Base-by-base conservation (phyloP, 768 basidiomycete species). In the Pulveroboletus sp. region DNA sequence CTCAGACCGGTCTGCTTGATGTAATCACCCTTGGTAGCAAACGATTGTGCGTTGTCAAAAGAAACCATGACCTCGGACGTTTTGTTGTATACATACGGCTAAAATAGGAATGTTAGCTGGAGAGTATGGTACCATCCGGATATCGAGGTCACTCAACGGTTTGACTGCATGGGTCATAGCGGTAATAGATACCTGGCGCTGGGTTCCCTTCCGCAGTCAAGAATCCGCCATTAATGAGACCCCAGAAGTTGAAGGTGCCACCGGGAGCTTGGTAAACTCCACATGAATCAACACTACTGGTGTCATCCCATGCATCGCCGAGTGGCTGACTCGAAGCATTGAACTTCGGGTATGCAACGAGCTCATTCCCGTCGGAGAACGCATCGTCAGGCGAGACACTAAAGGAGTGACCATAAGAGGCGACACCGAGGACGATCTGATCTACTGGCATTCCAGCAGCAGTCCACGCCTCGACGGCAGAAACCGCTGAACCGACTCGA, bases 341-440 rank as follows among this genome's bases (percentile, higher is more conserved):
- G 21, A 21, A 21, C 3, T 21, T 21, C 21, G 21, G 21, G 21
- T 21, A 21, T 21, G 21, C 21, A 21, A 21, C 21, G 21, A 21
- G 21, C 21, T 21, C 21, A 21, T 21, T 3, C 3, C 21, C 21
- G n/a, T n/a, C n/a, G n/a, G 74, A 69, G 52, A 76, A 59, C 0
- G 80, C 80, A 32, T 69, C 58, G 8, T 51, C 57, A 4, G 62
- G 41, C 8, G 73, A 60, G 35, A 79, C 74, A 10, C 51, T 55
- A 71, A 75, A 93, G 9, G 89, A 82, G 65, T 89, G 89, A 0
- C 91, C 91, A 68, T 91, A 94, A 4, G 84, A 69, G 8, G 91
- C 80, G 2, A 94, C 81, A 43, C 89, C 92, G 8, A 96, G 79
- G 11, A 91, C 80, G 51, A 94, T 86, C 70, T 85, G 65, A 51